These are phyloP conservation scores for Trypanosoma platydactyli DNA, from an alignment of 208 protist species.

Conservation along the genomic window DNA sequence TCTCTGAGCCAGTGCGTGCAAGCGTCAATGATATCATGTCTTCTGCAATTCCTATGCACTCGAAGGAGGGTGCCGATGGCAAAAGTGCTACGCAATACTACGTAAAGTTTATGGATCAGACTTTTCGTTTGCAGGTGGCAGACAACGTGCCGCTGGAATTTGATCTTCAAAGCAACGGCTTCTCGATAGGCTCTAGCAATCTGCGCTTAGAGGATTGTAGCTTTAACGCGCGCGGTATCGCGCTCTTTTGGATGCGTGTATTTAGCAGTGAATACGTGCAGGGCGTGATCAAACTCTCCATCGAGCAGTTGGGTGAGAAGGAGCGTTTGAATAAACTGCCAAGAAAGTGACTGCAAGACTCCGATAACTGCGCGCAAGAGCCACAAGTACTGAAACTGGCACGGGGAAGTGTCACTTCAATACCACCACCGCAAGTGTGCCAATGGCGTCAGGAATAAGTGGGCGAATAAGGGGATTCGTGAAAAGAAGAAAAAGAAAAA, in stretches of 20 bases:
- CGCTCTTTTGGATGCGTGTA: slow-evolving; percentile 13
- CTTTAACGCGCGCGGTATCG: neutral
- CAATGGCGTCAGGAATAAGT: too few species aligned
- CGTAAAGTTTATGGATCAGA: slow-evolving; percentile 17
- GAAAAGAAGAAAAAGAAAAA: slow-evolving; percentile 2
- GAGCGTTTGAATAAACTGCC: neutral
- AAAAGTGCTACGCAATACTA: neutral
- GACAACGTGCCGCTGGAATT: slow-evolving; percentile 10
- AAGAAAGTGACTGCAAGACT: neutral
- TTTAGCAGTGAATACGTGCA: neutral
- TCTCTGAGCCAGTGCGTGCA: slow-evolving; percentile 4
- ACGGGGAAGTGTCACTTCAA: too few species aligned
- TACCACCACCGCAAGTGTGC: too few species aligned
- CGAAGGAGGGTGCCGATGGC: neutral
- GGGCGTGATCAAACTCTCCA: slow-evolving; percentile 18
- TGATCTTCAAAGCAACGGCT: slow-evolving; percentile 2
- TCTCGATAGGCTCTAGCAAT: neutral
- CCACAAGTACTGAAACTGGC: too few species aligned
- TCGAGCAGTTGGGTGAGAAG: slow-evolving; percentile 18
- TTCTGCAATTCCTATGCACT: neutral
- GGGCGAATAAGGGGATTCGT: neutral
- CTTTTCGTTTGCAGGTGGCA: slow-evolving; percentile 14
- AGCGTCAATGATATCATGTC: too few species aligned
- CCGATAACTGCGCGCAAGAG: neutral
- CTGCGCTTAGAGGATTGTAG: slow-evolving; percentile 13